Conservation (phyloP, 495 filamentous ascomycete species). For the Lasiosphaeria hispida region DNA sequence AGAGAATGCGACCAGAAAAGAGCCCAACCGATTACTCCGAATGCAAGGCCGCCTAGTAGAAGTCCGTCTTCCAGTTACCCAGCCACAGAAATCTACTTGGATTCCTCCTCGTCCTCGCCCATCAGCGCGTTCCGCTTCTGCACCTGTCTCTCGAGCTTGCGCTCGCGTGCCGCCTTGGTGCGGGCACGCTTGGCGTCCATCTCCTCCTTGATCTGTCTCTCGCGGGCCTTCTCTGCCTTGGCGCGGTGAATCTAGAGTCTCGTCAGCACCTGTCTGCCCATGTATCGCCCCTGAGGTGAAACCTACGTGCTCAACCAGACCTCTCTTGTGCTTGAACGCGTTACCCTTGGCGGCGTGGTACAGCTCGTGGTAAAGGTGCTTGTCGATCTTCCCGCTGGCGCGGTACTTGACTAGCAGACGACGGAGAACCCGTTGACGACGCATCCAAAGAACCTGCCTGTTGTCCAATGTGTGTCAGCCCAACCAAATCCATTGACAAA, state of each 20-base stretch:
- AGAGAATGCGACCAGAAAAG: constrained; percentile 50
- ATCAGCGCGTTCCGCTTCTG: constrained; percentile 84
- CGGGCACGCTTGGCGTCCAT: constrained; percentile 99
- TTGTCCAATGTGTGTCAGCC: constrained; percentile 30
- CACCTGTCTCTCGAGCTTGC: constrained; percentile 81
- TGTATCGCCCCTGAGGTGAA: background rate
- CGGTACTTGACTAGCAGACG: constrained; percentile 99
- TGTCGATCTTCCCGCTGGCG: constrained; percentile 99
- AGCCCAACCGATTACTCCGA: constrained; percentile 56
- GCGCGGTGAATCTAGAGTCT: constrained; percentile 88
- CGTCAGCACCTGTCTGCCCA: constrained; percentile 17
- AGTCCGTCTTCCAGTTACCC: constrained; percentile 40
- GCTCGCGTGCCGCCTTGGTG: constrained; percentile 99
- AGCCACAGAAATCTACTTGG: constrained; percentile 36
- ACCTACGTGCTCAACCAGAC: constrained; percentile 98
- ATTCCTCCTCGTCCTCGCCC: constrained; percentile 68
- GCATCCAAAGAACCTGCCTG: constrained; percentile 98
- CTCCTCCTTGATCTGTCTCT: constrained; percentile 93
- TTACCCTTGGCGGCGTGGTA: constrained; percentile 99
- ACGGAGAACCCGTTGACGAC: constrained; percentile 97
- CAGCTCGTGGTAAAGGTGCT: constrained; percentile 99
- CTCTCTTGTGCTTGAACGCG: constrained; percentile 99
- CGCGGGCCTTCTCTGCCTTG: constrained; percentile 97
- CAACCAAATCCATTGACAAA: constrained; percentile 1
- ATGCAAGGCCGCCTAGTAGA: constrained; percentile 50